Conservation (phyloP, 1,139 yeast species). For the Geotrichum cucujoidarum region DNA sequence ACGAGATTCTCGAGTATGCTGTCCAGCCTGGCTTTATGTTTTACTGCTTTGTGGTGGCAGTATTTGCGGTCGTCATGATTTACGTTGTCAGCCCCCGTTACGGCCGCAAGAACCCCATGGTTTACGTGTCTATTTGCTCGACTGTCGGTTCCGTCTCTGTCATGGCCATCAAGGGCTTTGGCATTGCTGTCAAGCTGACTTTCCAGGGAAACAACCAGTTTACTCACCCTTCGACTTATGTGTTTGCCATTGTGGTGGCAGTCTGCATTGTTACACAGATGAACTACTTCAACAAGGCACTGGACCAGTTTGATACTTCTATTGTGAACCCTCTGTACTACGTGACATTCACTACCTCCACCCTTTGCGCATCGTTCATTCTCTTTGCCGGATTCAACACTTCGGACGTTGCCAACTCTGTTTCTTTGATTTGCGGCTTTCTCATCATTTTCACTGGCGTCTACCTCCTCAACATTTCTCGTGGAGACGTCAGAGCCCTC, state of each 20-base stretch:
- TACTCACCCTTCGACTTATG: conserved; percentile 75
- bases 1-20: conserved; percentile 79
- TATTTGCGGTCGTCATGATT: conserved; percentile 72
- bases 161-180: conserved; percentile 90
- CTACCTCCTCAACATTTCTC: conserved; percentile 71
- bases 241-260: conserved; percentile 72
- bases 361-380: conserved; percentile 80
- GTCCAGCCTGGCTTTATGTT: conserved; percentile 72
- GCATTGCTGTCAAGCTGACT: conserved; percentile 83
- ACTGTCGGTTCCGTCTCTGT: conserved; percentile 88
- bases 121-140: conserved; percentile 84
- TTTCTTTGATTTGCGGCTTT: conserved; percentile 83
- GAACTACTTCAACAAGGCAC: conserved; percentile 90
- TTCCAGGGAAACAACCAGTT: conserved; percentile 87
- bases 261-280: conserved; percentile 83
- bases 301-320: conserved; percentile 89
- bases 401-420: conserved; percentile 70
- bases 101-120: conserved; percentile 82
- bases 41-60: conserved; percentile 57
- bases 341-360: conserved; percentile 87
- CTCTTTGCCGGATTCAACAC: conserved; percentile 86
- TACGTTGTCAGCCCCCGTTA: conserved; percentile 76
- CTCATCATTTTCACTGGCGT: conserved; percentile 85
- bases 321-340: conserved; percentile 88
- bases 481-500: conserved; percentile 49